phyloP scores from a whole-genome alignment of 768 basidiomycete species.

The Kwoniella dejecticola region DNA sequence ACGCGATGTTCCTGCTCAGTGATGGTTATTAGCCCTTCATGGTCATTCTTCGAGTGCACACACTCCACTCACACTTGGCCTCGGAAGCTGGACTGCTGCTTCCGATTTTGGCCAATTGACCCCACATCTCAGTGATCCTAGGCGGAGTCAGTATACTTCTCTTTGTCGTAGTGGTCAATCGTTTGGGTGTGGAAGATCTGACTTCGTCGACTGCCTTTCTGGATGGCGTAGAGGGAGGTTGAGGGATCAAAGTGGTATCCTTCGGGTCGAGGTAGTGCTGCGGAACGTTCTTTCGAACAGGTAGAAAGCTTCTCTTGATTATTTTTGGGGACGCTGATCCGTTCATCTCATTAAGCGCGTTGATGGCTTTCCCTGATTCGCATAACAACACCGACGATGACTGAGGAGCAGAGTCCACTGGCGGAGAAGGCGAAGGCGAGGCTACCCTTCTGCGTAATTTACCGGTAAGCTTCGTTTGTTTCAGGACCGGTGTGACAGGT shows the following conservation, averaged over 20 bases:
- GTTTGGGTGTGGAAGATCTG: constrained; percentile 14
- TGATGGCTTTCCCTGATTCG: constrained; percentile 4
- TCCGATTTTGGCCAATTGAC: constrained; percentile 20
- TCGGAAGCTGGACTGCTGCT: constrained; percentile 13
- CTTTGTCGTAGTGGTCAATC: not conserved
- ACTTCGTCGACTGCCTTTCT: not conserved
- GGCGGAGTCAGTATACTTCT: constrained; percentile 17
- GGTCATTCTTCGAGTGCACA: no score
- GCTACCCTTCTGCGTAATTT: constrained; percentile 11
- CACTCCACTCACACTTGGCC: constrained; percentile 8
- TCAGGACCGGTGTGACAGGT: constrained; percentile 3
- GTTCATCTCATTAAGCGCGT: not conserved
- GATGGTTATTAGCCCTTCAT: no score
- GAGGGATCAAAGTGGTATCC: constrained; percentile 3
- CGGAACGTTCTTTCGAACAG: constrained; percentile 13
- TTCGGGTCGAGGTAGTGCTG: constrained; percentile 12
- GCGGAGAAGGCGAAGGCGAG: constrained; percentile 15
- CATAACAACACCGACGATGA: not conserved
- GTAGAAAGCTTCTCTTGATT: constrained; percentile 9
- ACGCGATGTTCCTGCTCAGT: no score
- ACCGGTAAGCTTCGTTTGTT: not conserved
- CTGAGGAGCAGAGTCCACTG: constrained; percentile 4
- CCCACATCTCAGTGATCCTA: constrained; percentile 24
- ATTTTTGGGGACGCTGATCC: not conserved
- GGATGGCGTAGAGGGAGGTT: not conserved